Conservation (phyloP, 2,329 filamentous ascomycete species). For the Beauveria sp. region DNA sequence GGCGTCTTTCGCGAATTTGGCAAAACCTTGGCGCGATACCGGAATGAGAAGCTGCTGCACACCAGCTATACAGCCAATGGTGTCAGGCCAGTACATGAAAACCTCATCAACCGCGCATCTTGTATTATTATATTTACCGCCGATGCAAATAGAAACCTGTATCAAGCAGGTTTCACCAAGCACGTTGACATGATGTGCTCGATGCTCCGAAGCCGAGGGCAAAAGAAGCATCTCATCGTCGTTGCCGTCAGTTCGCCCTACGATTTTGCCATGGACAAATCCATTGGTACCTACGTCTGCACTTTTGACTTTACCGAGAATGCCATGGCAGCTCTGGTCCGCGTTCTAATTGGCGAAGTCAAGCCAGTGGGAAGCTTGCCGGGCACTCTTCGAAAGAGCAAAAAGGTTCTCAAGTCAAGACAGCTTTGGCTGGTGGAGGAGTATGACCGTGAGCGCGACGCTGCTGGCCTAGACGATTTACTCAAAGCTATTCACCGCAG, state of each 20-base stretch:
- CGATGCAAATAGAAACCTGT: conserved; percentile 88
- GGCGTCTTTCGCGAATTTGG: conserved; percentile 87
- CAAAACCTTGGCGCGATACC: conserved; percentile 74
- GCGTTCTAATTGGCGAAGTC: conserved; percentile 73
- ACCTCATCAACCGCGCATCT: conserved; percentile 79
- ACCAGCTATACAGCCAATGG: conserved; percentile 95
- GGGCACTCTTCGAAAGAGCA: conserved; percentile 76
- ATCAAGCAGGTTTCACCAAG: conserved; percentile 91
- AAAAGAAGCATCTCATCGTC: conserved; percentile 84
- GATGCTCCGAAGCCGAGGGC: conserved; percentile 65
- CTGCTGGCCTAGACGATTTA: conserved; percentile 64
- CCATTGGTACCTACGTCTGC: conserved; percentile 87
- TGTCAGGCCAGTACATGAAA: conserved; percentile 86
- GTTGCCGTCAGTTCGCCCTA: conserved; percentile 93
- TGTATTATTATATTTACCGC: conserved; percentile 88
- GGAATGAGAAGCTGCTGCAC: conserved; percentile 80
- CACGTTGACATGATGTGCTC: conserved; percentile 95
- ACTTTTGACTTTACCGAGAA: conserved; percentile 96
- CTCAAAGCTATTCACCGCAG: conserved; percentile 62
- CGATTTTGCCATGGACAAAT: conserved; percentile 89
- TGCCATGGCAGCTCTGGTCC: conserved; percentile 75
- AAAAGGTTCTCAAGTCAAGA: conserved; percentile 79
- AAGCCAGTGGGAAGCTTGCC: conserved; percentile 52
- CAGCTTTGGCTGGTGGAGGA: conserved; percentile 93
- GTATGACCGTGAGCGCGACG: conserved; percentile 75